Base-by-base conservation (phyloP, 352 stramenopile species). In the Phytophthora europaea region DNA sequence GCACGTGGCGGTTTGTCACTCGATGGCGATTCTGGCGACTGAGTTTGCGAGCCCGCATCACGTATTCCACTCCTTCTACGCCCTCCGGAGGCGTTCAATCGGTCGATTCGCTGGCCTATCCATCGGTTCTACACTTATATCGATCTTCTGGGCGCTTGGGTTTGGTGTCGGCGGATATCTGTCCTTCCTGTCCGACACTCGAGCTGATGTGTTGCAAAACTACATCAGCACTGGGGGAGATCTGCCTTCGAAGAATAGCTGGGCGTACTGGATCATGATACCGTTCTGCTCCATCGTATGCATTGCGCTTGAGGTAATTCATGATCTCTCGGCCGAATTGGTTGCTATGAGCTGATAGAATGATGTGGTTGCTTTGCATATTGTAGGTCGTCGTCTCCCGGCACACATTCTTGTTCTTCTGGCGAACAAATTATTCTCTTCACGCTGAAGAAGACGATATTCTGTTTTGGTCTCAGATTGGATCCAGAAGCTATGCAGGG, bases 1-100 rank as follows among this genome's bases (percentile, higher is more conserved):
- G n/a, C 84, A 85, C n/a, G 23, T 68, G 18, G 85, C 82, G 10
- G 63, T 87, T 5, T 86, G 78, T 15, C 77, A 84, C 40, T 76
- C 75, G 13, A 80, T 92, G 33, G 81, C 79, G 9, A 84, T 87
- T 48, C 60, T 92, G 6, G 72, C 77, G 9, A 82, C 75, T 13
- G 63, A 72, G 0, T 75, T 89, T 26, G 67, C 69, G 16, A 86
- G 76, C 33, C 80, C 88, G 48, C 84, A 88, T 52, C 80, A 88
- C 54, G 79, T 73, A n/a, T 89, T 89, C 56, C 82, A 89, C 59
- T 78, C 81, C 0, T 89, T 89, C 55, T 78, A 87, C 61, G 67
- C 75, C 23, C 66, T 87, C 54, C 56, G 26, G 10, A 70, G 80
- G 34, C 78, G 80, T 16, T 88, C 79, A 18, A 75, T 82, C 5